phyloP scores from a whole-genome alignment of 257 asterid species.

The Capsicum baccatum region DNA sequence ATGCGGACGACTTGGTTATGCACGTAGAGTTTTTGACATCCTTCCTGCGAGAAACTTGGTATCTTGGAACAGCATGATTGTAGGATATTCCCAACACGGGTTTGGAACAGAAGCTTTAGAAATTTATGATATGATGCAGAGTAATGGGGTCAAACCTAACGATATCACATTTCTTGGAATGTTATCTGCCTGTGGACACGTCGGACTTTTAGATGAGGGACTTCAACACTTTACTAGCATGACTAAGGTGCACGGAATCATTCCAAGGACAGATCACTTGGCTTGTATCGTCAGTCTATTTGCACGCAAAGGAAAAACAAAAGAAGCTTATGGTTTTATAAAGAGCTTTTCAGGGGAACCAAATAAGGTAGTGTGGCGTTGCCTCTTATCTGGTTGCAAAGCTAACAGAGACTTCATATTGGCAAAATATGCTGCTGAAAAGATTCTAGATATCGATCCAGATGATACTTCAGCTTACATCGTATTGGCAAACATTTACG shows the following conservation, averaged over 20 bases:
- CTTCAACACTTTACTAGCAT: slow-evolving; percentile 59
- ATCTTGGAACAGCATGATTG: slow-evolving; percentile 80
- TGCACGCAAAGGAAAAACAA: slow-evolving; percentile 62
- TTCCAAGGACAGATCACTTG: slow-evolving; percentile 66
- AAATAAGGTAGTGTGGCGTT: slow-evolving; percentile 79
- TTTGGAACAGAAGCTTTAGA: slow-evolving; percentile 68
- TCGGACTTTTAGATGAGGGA: slow-evolving; percentile 68
- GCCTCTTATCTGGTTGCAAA: slow-evolving; percentile 72
- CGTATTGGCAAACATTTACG: slow-evolving; percentile 71
- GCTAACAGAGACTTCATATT: slow-evolving; percentile 53
- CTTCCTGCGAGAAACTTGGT: slow-evolving; percentile 62
- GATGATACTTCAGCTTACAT: slow-evolving; percentile 69
- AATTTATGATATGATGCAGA: slow-evolving; percentile 58
- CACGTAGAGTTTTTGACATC: slow-evolving; percentile 59
- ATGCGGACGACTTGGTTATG: slow-evolving; percentile 65
- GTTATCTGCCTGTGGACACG: slow-evolving; percentile 73
- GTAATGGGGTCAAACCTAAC: slow-evolving; percentile 53
- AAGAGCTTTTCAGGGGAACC: slow-evolving; percentile 44
- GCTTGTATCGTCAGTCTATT: slow-evolving; percentile 75
- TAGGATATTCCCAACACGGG: slow-evolving; percentile 83
- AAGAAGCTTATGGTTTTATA: slow-evolving; percentile 62
- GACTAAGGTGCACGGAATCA: slow-evolving; percentile 52
- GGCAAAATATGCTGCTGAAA: slow-evolving; percentile 69
- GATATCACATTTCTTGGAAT: slow-evolving; percentile 68
- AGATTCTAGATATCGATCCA: slow-evolving; percentile 65